A percentile compares a stretch with the other conserved stretches of the same genome.
Conservation (phyloP, 73 alveolate genomes). For the Stentor coeruleus region DNA sequence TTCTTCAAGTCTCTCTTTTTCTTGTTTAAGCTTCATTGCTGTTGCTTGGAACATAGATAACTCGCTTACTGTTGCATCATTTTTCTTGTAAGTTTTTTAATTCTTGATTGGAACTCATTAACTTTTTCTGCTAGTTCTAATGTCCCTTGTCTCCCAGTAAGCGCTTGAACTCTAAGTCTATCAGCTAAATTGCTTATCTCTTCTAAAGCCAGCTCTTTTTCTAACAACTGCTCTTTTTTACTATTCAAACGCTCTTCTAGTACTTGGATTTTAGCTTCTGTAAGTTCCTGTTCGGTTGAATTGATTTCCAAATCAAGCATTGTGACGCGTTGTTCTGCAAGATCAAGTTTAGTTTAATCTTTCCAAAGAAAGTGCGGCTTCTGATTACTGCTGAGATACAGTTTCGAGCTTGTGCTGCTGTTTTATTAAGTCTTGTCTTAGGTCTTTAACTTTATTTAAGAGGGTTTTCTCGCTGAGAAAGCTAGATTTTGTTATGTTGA, state of each 20-base stretch:
- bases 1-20: slow-evolving; percentile 83
- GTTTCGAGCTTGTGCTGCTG: slow-evolving; percentile 39
- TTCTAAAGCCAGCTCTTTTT: slow-evolving; percentile 90
- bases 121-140: slow-evolving; percentile 90
- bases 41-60: slow-evolving; percentile 94
- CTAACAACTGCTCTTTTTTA: slow-evolving; percentile 86
- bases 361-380: slow-evolving; percentile 33
- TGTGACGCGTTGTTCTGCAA: slow-evolving; percentile 49
- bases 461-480: slow-evolving; percentile 41
- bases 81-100: slow-evolving; percentile 83
- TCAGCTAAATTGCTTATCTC: slow-evolving; percentile 95
- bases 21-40: slow-evolving; percentile 79
- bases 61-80: slow-evolving; percentile 93
- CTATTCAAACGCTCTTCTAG: slow-evolving; percentile 89
- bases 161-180: slow-evolving; percentile 86
- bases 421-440: slow-evolving; percentile 33
- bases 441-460: slow-evolving; percentile 41
- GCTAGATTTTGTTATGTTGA: no score
- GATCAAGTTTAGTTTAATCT: slow-evolving; percentile 58
- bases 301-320: slow-evolving; percentile 47
- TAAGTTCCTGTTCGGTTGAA: slow-evolving; percentile 36
- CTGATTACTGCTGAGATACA: slow-evolving; percentile 32
- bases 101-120: slow-evolving; percentile 87
- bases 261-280: slow-evolving; percentile 81
- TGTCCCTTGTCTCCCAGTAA: slow-evolving; percentile 87